These are phyloP conservation scores for Paraphaeosphaeria sporulosa DNA, from an alignment of 2,329 filamentous ascomycete species.

Conservation along the genomic window DNA sequence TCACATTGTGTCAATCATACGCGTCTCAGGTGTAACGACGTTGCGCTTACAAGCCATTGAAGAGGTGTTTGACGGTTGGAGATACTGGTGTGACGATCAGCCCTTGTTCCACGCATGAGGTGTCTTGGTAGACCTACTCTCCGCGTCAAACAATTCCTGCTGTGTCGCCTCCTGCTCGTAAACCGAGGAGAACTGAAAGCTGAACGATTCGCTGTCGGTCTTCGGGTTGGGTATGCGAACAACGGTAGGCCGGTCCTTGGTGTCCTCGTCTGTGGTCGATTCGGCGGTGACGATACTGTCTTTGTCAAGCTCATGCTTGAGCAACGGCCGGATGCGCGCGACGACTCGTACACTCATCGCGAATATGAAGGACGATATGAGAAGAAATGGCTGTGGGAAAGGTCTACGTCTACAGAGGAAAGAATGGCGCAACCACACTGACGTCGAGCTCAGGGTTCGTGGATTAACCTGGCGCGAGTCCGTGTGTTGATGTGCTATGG, in stretches of 20 bases:
- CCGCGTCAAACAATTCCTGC: slow-evolving; percentile 85
- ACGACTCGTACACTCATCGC: slow-evolving; percentile 79
- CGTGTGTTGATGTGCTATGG: slow-evolving; percentile 35
- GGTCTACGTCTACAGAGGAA: slow-evolving; percentile 36
- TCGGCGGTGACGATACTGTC: slow-evolving; percentile 81
- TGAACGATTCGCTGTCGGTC: slow-evolving; percentile 89
- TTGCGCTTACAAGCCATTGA: slow-evolving; percentile 71
- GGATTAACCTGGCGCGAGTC: slow-evolving; percentile 25
- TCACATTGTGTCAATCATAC: slow-evolving; percentile 9
- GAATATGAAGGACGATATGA: slow-evolving; percentile 12
- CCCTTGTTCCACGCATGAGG: neutral
- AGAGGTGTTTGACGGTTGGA: slow-evolving; percentile 89
- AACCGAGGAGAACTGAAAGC: slow-evolving; percentile 93
- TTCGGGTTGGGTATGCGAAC: slow-evolving; percentile 94
- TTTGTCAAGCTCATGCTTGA: slow-evolving; percentile 83
- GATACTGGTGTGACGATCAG: slow-evolving; percentile 66
- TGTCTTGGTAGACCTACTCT: slow-evolving; percentile 65
- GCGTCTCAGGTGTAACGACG: slow-evolving; percentile 62
- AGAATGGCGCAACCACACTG: slow-evolving; percentile 42
- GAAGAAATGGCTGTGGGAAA: slow-evolving; percentile 27
- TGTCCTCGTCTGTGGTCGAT: slow-evolving; percentile 53
- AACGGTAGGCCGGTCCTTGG: slow-evolving; percentile 63
- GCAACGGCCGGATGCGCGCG: slow-evolving; percentile 85
- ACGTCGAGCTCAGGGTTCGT: slow-evolving; percentile 37
- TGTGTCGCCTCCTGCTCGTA: slow-evolving; percentile 84